Conservation (phyloP, 768 basidiomycete genomes). For the Boletales sp. region DNA sequence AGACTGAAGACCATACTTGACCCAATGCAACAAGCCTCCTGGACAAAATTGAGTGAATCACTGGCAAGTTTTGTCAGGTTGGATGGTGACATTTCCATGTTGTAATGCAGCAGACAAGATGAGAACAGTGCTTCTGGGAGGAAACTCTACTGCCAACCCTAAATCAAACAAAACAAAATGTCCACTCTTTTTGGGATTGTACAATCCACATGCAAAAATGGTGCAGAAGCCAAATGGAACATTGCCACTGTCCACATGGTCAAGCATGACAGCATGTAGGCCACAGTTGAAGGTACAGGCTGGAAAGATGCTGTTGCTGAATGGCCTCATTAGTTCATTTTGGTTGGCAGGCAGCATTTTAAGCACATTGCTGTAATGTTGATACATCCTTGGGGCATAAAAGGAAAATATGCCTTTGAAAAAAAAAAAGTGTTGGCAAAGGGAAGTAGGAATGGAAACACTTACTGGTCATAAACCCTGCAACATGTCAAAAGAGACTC, state of each 20-base stretch:
- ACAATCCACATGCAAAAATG: slow-evolving; percentile 25
- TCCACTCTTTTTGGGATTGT: not conserved
- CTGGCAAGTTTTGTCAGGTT: not conserved
- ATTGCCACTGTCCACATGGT: slow-evolving; percentile 31
- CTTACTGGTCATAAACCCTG: slow-evolving; percentile 21
- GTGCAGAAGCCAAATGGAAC: slow-evolving; percentile 31
- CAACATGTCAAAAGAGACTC: slow-evolving; percentile 6
- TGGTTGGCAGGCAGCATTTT: not conserved
- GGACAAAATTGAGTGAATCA: slow-evolving; percentile 7
- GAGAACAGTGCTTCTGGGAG: not conserved
- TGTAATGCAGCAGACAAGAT: not conserved
- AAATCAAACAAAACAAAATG: slow-evolving; percentile 1
- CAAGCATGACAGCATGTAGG: not conserved
- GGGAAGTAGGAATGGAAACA: not conserved
- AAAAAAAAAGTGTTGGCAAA: too few relatives aligned
- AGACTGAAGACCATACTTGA: not conserved
- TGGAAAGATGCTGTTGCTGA: slow-evolving; percentile 28
- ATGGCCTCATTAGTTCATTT: slow-evolving; percentile 3
- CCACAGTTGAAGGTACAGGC: slow-evolving; percentile 32
- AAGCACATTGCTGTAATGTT: not conserved
- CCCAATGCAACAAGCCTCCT: not conserved
- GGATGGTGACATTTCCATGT: not conserved
- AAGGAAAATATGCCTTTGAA: slow-evolving; percentile 13
- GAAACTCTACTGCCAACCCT: not conserved
- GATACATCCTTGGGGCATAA: slow-evolving; percentile 22